A percentile compares a stretch with the other conserved stretches of the same genome.
phyloP scores from a whole-genome alignment of 1,139 yeast genomes.

The Yamadazyma blattariae region DNA sequence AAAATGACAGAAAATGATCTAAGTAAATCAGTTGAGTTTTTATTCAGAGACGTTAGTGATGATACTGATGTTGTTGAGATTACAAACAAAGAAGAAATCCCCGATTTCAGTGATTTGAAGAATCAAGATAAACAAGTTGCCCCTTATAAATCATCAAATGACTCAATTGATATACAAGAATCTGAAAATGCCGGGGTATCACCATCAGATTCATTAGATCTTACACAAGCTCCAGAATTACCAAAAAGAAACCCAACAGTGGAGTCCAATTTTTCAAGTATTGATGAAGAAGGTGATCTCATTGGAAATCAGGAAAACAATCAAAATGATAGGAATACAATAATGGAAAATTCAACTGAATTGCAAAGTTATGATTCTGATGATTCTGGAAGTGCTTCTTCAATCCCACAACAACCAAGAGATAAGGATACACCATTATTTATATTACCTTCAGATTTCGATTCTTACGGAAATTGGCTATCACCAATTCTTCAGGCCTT shows the following conservation, averaged over 20 bases:
- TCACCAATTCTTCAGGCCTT: constrained; percentile 12
- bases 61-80: constrained; percentile 6
- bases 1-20: constrained; percentile 43
- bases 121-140: not conserved
- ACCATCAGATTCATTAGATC: too few species aligned
- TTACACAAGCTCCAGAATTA: constrained; percentile 2
- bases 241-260: not conserved
- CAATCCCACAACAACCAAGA: constrained; percentile 4
- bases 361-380: constrained; percentile 2
- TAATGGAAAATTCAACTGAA: too few species aligned
- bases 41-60: constrained; percentile 37
- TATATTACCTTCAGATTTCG: constrained; percentile 6
- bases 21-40: constrained; percentile 51
- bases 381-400: constrained; percentile 1
- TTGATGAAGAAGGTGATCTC: too few species aligned
- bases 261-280: not conserved
- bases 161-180: not conserved
- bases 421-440: constrained; percentile 6
- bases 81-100: constrained; percentile 16
- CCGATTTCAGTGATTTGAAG: constrained; percentile 8
- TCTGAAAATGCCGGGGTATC: too few species aligned
- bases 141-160: not conserved
- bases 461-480: constrained; percentile 7
- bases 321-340: too few species aligned
- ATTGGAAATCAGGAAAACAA: too few species aligned